Conservation (phyloP, 306 rosid genomes). For the Heteromeles arbutifolia region DNA sequence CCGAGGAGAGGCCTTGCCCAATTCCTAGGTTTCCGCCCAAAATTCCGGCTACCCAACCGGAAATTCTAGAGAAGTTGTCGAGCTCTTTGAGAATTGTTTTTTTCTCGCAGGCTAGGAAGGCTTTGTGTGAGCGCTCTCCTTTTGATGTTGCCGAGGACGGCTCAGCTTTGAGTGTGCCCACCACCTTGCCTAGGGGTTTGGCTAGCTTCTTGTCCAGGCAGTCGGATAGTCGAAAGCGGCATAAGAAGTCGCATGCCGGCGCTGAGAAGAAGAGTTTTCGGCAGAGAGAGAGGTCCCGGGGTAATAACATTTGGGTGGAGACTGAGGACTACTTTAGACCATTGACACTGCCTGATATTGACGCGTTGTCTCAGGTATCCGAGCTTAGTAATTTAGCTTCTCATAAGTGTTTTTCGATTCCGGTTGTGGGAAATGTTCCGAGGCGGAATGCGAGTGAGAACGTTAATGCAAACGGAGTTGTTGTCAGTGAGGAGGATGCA, state of each 20-base stretch:
- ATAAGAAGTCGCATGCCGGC: slow-evolving; percentile 64
- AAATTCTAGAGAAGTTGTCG: slow-evolving; percentile 9
- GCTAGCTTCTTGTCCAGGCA: slow-evolving; percentile 56
- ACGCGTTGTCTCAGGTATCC: slow-evolving; percentile 46
- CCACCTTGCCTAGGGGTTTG: slow-evolving; percentile 69
- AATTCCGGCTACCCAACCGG: slow-evolving; percentile 37
- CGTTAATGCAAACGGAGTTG: background rate
- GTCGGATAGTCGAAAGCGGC: slow-evolving; percentile 60
- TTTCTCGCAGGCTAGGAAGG: slow-evolving; percentile 73
- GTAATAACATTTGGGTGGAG: slow-evolving; percentile 60
- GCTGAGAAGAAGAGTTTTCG: slow-evolving; percentile 66
- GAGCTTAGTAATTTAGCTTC: slow-evolving; percentile 32
- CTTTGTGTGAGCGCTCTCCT: slow-evolving; percentile 67
- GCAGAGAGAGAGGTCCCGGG: slow-evolving; percentile 39
- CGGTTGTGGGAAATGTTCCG: slow-evolving; percentile 24
- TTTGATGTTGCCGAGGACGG: slow-evolving; percentile 59
- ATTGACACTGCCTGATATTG: slow-evolving; percentile 58
- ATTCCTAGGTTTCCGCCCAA: slow-evolving; percentile 39
- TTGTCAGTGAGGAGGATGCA: background rate
- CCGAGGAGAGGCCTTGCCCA: slow-evolving; percentile 42
- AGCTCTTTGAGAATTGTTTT: slow-evolving; percentile 35
- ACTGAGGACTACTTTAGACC: slow-evolving; percentile 76
- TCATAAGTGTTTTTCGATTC: slow-evolving; percentile 47
- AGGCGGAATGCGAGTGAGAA: slow-evolving; percentile 2
- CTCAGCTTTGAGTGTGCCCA: slow-evolving; percentile 43